Evolutionary conservation across 2,329 filamentous ascomycete species (phyloP).

Genomic region (Blastomyces emzantsi): DNA sequence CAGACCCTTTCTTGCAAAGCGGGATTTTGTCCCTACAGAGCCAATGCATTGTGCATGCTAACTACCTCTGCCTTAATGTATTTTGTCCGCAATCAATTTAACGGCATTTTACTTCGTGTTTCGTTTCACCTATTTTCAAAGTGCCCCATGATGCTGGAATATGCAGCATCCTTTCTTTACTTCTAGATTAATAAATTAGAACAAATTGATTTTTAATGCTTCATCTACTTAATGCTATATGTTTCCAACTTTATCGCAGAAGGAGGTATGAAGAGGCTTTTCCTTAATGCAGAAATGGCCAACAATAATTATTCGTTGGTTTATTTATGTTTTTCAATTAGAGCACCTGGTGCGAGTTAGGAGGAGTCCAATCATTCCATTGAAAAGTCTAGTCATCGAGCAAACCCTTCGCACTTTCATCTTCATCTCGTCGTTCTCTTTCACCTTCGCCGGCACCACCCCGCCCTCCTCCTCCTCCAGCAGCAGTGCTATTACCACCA

Average conservation of each 20-base stretch:
- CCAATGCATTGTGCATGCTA: too few species aligned
- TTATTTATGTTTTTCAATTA: neutral
- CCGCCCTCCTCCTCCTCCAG: neutral
- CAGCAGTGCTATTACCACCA: neutral
- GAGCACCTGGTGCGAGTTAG: neutral
- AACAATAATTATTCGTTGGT: neutral
- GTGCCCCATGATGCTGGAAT: neutral
- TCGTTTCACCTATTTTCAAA: too few species aligned
- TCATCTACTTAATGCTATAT: neutral
- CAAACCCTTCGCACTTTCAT: neutral
- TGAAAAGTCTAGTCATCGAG: slow-evolving; percentile 3
- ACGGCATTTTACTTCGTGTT: too few species aligned
- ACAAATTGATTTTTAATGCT: neutral
- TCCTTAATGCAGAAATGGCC: neutral
- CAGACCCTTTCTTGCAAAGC: too few species aligned
- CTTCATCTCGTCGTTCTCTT: neutral
- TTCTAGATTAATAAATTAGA: neutral
- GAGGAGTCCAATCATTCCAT: neutral
- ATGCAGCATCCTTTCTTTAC: neutral
- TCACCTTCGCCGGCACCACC: neutral
- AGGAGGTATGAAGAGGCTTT: too few species aligned
- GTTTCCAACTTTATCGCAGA: neutral
- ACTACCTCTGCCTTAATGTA: neutral
- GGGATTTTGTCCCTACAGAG: too few species aligned
- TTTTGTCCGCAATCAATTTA: neutral